A percentile compares a stretch with the other conserved stretches of the same genome.
Conservation (phyloP, 192 early-diverging fungal species). For the Umbelopsis vinacea region DNA sequence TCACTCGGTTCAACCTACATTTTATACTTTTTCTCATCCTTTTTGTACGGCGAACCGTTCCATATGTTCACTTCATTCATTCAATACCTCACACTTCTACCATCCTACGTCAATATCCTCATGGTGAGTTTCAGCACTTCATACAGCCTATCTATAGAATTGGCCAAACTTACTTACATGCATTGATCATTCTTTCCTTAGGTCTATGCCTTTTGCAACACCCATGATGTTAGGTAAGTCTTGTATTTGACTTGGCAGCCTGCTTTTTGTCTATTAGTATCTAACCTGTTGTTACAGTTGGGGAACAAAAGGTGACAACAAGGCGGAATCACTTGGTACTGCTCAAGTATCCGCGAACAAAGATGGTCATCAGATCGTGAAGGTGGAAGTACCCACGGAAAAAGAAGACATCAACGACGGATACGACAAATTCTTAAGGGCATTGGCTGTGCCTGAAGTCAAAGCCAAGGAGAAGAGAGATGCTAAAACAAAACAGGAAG, state of each 20-base stretch:
- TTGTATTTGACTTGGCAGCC: background rate
- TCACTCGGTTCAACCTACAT: conserved; percentile 76
- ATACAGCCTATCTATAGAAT: too few relatives aligned
- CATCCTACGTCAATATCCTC: conserved; percentile 75
- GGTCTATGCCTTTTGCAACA: conserved; percentile 16
- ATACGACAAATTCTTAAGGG: conserved; percentile 77
- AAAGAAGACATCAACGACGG: conserved; percentile 74
- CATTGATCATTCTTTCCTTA: background rate
- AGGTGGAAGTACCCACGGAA: conserved; percentile 75
- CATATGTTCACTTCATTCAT: conserved; percentile 78
- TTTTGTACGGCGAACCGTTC: conserved; percentile 75
- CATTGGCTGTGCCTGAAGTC: conserved; percentile 42
- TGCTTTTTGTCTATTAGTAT: background rate
- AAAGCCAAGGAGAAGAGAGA: conserved; percentile 66
- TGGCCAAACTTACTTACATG: too few relatives aligned
- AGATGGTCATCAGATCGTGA: conserved; percentile 68
- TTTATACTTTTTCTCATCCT: conserved; percentile 72
- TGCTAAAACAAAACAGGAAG: conserved; percentile 75
- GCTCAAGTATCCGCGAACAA: conserved; percentile 58
- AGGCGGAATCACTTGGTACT: conserved; percentile 42
- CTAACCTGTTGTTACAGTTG: conserved; percentile 54
- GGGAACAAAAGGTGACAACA: conserved; percentile 82
- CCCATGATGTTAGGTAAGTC: conserved; percentile 1
- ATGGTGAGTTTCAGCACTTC: conserved; percentile 61
- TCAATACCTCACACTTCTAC: conserved; percentile 77